phyloP scores from a whole-genome alignment of 805 yeast species.

The Millerago galiae region DNA sequence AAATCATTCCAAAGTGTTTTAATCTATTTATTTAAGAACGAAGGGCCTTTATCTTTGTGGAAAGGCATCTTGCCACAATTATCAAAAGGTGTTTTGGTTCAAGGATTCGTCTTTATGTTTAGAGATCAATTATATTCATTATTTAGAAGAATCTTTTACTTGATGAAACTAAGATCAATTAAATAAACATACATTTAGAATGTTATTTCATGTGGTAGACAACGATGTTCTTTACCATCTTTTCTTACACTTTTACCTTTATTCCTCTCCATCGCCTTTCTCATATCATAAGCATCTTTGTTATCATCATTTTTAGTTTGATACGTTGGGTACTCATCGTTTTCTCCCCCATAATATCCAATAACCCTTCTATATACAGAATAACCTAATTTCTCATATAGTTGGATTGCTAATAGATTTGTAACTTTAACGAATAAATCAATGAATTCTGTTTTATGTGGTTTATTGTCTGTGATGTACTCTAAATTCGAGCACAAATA shows the following conservation, averaged over 20 bases:
- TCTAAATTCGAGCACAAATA: constrained; percentile 69
- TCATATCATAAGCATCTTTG: constrained; percentile 85
- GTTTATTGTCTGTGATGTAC: constrained; percentile 66
- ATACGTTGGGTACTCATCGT: constrained; percentile 31
- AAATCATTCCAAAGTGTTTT: constrained; percentile 59
- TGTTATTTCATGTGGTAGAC: constrained; percentile 59
- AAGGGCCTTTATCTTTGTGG: constrained; percentile 62
- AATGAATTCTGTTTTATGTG: constrained; percentile 75
- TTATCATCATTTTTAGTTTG: constrained; percentile 50
- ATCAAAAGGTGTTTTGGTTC: constrained; percentile 75
- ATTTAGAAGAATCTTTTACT: constrained; percentile 14
- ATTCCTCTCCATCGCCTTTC: constrained; percentile 59
- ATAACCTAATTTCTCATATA: constrained; percentile 86
- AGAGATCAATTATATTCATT: constrained; percentile 28
- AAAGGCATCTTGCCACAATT: constrained; percentile 79
- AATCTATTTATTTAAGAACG: constrained; percentile 51
- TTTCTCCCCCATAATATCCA: constrained; percentile 70
- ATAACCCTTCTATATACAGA: constrained; percentile 79
- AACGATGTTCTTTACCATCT: constrained; percentile 55
- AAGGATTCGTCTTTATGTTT: constrained; percentile 77
- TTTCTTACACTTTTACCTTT: constrained; percentile 42
- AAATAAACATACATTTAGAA: constrained; percentile 30
- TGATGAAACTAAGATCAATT: not conserved
- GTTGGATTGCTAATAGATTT: constrained; percentile 67
- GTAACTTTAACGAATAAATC: constrained; percentile 90